Base-by-base conservation (phyloP, 164 flowering plant species). In the Annona squamosa region DNA sequence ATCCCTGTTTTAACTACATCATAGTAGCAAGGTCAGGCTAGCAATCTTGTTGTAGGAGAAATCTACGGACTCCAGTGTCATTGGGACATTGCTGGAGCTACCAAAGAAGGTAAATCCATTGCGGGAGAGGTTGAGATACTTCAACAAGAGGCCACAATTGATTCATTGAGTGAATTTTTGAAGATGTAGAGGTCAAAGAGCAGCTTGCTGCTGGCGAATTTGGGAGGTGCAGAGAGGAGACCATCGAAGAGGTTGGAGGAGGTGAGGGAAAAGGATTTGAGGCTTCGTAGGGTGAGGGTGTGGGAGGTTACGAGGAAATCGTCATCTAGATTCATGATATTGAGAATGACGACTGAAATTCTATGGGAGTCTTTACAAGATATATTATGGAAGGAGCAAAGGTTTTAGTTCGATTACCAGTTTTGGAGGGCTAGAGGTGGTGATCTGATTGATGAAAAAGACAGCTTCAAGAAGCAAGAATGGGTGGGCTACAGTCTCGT, bases 171-270 rank as follows among this genome's bases (percentile, higher is more conserved):
- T 17, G 59, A 12, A 76, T 93, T 93, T 0, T 68, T 75, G 4
- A 94, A 79, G 43, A 95, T 98, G 88, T 95, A 97, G 69, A 93
- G 37, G 67, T 71, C 67, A 46, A 59, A 62, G 46, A 93, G 57
- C 18, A 69, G 46, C 42, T 78, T 41, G 46, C 87, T 67, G 69
- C 97, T 91, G 46, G 62, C 61, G 62, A 76, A 83, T 7, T 70
- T 74, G 13, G 82, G 48, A 10, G 47, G 67, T 70, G 17, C 84
- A 46, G 5, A 83, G 7, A 84, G 42, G 37, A 92, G 76, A 69
- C 81, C 10, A 26, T 96, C 98, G 7, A 85, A 79, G 42, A 93
- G 56, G 63, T 86, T 87, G 1, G 85, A 26, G 48, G 63, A 73
- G 43, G 44, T 63, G 9, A 91, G 68, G 12, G 80, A 71, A 17